Evolutionary conservation across 352 stramenopile genomes (phyloP).

Genomic region (Globisporangium ultimum): DNA sequence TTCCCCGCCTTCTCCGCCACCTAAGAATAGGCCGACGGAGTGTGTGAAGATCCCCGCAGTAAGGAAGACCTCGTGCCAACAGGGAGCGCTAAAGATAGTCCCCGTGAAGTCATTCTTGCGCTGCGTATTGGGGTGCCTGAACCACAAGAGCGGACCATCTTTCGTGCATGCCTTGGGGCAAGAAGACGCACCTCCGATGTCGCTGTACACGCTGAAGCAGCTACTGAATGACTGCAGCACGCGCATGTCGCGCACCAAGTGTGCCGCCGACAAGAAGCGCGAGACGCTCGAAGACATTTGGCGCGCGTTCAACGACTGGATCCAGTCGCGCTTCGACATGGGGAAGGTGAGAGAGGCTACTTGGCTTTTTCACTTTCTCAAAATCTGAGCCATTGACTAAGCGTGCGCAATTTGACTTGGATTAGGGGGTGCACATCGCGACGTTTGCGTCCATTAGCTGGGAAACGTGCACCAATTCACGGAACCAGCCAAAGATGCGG

Average conservation of each 20-base stretch:
- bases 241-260: conserved; percentile 51
- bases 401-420: too few relatives aligned
- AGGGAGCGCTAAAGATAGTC: background rate
- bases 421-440: conserved; percentile 59
- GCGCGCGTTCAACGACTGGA: conserved; percentile 73
- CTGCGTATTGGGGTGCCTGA: too few relatives aligned
- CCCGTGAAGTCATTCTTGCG: too few relatives aligned
- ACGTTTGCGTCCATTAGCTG: conserved; percentile 73
- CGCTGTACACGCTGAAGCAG: conserved; percentile 75
- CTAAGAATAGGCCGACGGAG: conserved; percentile 3
- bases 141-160: too few relatives aligned
- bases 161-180: background rate
- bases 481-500: conserved; percentile 54
- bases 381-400: too few relatives aligned
- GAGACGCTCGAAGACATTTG: conserved; percentile 74
- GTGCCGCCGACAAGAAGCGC: conserved; percentile 52
- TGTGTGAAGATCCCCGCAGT: background rate
- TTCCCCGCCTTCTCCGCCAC: too few relatives aligned
- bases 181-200: conserved; percentile 27
- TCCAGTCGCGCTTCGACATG: conserved; percentile 59
- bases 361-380: too few relatives aligned
- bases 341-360: conserved; percentile 42
- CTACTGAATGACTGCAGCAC: conserved; percentile 70
- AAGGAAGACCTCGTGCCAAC: too few relatives aligned
- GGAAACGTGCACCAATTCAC: conserved; percentile 55